Evolutionary conservation across 352 stramenopile species (phyloP), one percentile per base, ranked within the genome.

Genomic region (Plasmopara viticola): DNA sequence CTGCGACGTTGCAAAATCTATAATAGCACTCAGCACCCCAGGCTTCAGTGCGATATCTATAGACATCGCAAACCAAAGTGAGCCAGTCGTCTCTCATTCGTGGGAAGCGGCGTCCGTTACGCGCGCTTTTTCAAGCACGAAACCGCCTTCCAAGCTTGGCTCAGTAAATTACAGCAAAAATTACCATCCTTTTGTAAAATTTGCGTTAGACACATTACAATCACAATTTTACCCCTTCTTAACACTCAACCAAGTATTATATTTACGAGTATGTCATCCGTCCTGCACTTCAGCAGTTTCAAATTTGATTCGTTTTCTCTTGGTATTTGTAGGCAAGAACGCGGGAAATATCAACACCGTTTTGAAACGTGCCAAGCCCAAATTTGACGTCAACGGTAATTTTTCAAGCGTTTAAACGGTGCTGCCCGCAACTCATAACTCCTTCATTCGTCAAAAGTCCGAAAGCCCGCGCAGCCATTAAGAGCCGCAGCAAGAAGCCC

Each of bases 401-500:
- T 58, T 66, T 63, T 59, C 58, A 41, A 52, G 39, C 57, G 41
- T 47, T 54, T 51, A 52, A 63, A 60, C 44, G 6, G 0, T 8
- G 41, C 51, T 40, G 52, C 44, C 29, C 46, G n/a, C 48, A 58
- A 62, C 48, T 38, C 46, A 40, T 15, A 38, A 72, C 68, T 78
- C 37, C 76, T 85, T 88, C 80, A 90, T 90, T 90, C 75, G 78
- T 60, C 75, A 90, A 90, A 90, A 90, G 68, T 84, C 79, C 70
- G 61, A 87, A 70, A 90, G 70, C 72, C 62, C 67, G 70, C 74
- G 68, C 71, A 81, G 67, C 77, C 75, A 86, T 69, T 68, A 86
- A 72, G 68, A 78, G 73, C 70, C 70, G 61, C 61, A 61, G 59
- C 47, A 64, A 60, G 61, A 67, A 60, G 45, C 48, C 45, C 48